Base-by-base conservation (phyloP, 2,329 filamentous ascomycete genomes). In the Onygenales sp. region DNA sequence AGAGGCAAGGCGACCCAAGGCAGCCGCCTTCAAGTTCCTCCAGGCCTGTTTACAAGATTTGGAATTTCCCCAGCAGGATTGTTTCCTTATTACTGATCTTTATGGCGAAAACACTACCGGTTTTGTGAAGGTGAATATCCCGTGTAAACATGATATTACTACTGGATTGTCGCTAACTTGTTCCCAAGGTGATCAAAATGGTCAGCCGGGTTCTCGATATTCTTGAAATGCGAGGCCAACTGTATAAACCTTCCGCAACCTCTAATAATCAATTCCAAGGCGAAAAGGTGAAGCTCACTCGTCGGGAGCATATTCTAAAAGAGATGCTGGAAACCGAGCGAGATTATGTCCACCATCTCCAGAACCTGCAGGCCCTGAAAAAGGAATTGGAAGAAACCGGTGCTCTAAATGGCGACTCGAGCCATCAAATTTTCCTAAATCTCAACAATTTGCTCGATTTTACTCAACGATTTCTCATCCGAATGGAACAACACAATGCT, bases 271-370 rank as follows among this genome's bases (percentile, higher is more conserved):
- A 77, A 51, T 68, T 74, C 10, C 67, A 70, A n/a, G 70, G 72
- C 32, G 72, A 52, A 50, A 61, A 74, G 27, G 75, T 72, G 51
- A 83, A 85, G 47, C 81, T 84, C 53, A 83, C 82, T 1, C 81
- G 88, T 66, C 85, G 90, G 60, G 88, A 96, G 63, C 87, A 96
- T 68, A 89, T 97, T 57, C 82, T 98, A 43, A 84, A 87, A 64
- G 93, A 98, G 71, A 75, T 98, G 46, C 86, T 98, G 53, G 89
- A 92, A 62, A 97, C 92, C 1, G 93, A 98, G 71, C 85, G 93
- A 58, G 96, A 96, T 71, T 98, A 98, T 63, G 93, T 97, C 3
- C 91, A 97, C 68, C 93, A 98, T 74, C 74, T 98, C 51, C 92
- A 97, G 68, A 92, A 95, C 61, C 72, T 98, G 38, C 90, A 97